Conservation (phyloP, 2,329 filamentous ascomycete genomes). For the Alternaria atra region DNA sequence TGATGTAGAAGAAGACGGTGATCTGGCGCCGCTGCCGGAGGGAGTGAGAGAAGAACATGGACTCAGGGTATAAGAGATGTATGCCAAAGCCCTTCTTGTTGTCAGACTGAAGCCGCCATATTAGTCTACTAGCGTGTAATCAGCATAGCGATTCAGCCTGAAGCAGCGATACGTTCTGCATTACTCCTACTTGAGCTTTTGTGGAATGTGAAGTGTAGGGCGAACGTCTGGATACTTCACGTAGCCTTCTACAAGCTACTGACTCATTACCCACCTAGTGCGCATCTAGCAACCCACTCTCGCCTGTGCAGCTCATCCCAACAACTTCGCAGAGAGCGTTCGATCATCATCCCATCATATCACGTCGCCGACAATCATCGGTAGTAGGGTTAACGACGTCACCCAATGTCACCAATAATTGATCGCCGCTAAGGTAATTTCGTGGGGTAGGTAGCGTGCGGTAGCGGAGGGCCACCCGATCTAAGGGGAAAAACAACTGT, state of each 20-base stretch:
- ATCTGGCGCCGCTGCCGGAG: not conserved
- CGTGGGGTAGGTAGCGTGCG: conserved; percentile 1
- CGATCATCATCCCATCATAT: not conserved
- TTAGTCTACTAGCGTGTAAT: not conserved
- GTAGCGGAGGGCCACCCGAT: not conserved
- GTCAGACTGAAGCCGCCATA: not conserved
- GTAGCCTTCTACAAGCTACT: not conserved
- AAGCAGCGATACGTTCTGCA: not conserved
- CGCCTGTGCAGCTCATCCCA: not conserved
- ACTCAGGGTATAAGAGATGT: not conserved
- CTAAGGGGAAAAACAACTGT: not conserved
- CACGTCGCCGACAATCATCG: not conserved
- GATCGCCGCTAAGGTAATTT: conserved; percentile 4
- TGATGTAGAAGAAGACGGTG: not conserved
- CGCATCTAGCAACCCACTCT: not conserved
- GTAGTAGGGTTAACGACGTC: conserved; percentile 3
- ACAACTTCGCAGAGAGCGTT: not conserved
- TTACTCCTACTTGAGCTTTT: not conserved
- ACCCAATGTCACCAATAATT: not conserved
- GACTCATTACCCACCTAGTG: not conserved
- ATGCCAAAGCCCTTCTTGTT: not conserved
- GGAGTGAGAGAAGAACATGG: not conserved
- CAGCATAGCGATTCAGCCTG: not conserved
- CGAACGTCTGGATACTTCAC: not conserved
- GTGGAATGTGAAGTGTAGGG: not conserved